These are phyloP conservation scores for Macroventuria anomochaeta DNA, from an alignment of 2,329 filamentous ascomycete species.

Conservation along the genomic window DNA sequence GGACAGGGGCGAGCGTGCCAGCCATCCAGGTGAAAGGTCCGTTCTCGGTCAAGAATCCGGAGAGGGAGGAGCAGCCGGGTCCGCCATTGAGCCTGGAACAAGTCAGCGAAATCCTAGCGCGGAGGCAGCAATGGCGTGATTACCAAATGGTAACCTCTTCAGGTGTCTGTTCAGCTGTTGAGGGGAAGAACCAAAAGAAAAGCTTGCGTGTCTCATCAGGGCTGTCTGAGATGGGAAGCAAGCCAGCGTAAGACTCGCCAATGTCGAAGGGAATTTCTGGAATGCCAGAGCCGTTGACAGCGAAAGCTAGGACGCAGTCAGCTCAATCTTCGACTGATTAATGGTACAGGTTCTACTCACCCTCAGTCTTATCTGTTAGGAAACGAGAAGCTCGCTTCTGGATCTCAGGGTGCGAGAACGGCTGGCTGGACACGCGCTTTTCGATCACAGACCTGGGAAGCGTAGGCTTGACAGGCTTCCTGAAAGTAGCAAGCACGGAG, in stretches of 20 bases:
- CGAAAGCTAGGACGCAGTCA: constrained; percentile 59
- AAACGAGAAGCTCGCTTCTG: constrained; percentile 43
- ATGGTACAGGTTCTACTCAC: constrained; percentile 22
- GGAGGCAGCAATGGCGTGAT: neutral
- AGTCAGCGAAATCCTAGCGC: constrained; percentile 1
- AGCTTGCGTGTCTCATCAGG: constrained; percentile 60
- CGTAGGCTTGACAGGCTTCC: constrained; percentile 34
- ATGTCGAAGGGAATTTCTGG: constrained; percentile 75
- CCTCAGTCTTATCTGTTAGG: constrained; percentile 43
- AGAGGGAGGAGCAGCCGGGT: constrained; percentile 60
- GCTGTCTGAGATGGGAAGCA: constrained; percentile 62
- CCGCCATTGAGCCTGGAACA: constrained; percentile 45
- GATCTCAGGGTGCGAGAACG: constrained; percentile 42
- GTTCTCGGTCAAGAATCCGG: constrained; percentile 77
- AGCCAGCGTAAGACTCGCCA: constrained; percentile 69
- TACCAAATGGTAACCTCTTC: constrained; percentile 68
- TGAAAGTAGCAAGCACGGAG: constrained; percentile 40
- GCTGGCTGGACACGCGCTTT: constrained; percentile 32
- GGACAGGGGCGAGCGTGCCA: constrained; percentile 69
- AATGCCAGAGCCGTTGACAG: constrained; percentile 68
- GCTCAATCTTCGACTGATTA: neutral
- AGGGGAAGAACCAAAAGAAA: constrained; percentile 71
- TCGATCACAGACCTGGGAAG: constrained; percentile 38
- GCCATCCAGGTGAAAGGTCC: constrained; percentile 66
- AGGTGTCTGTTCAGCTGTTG: constrained; percentile 56